Evolutionary conservation across 2,329 filamentous ascomycete species (phyloP).

Genomic region (Xylaria sp.): DNA sequence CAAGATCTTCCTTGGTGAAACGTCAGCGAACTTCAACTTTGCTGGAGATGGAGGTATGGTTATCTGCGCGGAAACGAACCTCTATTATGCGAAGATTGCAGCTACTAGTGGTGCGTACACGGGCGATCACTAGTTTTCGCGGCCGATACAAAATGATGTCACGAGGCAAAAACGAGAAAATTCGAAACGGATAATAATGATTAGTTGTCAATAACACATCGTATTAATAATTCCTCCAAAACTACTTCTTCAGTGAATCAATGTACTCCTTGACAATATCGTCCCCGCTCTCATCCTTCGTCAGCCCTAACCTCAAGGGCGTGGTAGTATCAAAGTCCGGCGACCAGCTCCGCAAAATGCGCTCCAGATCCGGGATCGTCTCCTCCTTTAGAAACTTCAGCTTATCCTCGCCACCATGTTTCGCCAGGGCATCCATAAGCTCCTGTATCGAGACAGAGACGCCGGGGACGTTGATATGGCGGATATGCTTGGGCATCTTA

Average conservation of each 20-base stretch:
- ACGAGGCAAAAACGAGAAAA: neutral
- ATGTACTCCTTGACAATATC: conserved; percentile 66
- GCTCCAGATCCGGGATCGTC: conserved; percentile 62
- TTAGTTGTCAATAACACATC: neutral
- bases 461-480: conserved; percentile 68
- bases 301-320: conserved; percentile 61
- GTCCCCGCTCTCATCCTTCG: conserved; percentile 62
- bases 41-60: conserved; percentile 55
- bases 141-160: neutral
- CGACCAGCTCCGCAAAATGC: conserved; percentile 69
- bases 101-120: conserved; percentile 40
- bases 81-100: conserved; percentile 53
- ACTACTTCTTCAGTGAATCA: conserved; percentile 49
- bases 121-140: neutral
- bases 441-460: conserved; percentile 67
- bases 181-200: neutral
- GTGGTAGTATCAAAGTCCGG: conserved; percentile 64
- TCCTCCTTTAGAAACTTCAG: conserved; percentile 64
- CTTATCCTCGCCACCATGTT: conserved; percentile 65
- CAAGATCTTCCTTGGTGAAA: conserved; percentile 65
- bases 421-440: conserved; percentile 67
- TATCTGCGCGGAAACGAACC: conserved; percentile 54
- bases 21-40: conserved; percentile 61
- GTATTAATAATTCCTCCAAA: neutral
- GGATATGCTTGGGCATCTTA: conserved; percentile 57